These are phyloP conservation scores for Tuber magnatum DNA, from an alignment of 495 filamentous ascomycete genomes.

Conservation along the genomic window DNA sequence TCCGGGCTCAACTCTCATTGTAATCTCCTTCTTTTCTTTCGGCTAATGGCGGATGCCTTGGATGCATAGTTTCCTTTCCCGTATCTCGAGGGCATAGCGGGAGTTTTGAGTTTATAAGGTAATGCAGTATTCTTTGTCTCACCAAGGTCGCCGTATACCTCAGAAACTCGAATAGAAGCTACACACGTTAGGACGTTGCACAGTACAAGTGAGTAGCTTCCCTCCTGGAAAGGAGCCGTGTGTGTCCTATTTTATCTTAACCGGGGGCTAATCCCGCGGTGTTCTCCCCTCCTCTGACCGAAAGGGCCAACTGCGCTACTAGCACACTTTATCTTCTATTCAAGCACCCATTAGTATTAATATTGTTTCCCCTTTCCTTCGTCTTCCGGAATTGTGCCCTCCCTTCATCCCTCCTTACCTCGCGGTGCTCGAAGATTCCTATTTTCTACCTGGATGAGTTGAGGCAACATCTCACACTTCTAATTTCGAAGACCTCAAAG, in stretches of 20 bases:
- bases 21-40: neutral
- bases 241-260: neutral
- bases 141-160: neutral
- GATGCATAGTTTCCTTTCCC: neutral
- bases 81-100: neutral
- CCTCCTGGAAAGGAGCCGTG: too few relatives aligned
- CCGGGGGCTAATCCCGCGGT: neutral
- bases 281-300: neutral
- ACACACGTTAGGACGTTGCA: too few relatives aligned
- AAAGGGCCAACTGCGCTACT: neutral
- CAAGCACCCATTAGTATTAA: neutral
- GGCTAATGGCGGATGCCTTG: neutral
- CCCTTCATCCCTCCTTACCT: neutral
- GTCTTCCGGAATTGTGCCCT: neutral
- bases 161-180: too few relatives aligned
- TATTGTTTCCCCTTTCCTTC: neutral
- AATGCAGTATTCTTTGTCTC: neutral
- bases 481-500: neutral
- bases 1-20: neutral
- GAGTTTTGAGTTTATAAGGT: neutral
- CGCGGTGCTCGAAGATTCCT: too few relatives aligned
- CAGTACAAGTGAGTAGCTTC: too few relatives aligned
- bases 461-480: too few relatives aligned
- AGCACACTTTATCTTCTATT: neutral
- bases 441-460: too few relatives aligned